These are phyloP conservation scores for Trichoderma sp. DNA, from an alignment of 2,329 filamentous ascomycete species.

Conservation along the genomic window DNA sequence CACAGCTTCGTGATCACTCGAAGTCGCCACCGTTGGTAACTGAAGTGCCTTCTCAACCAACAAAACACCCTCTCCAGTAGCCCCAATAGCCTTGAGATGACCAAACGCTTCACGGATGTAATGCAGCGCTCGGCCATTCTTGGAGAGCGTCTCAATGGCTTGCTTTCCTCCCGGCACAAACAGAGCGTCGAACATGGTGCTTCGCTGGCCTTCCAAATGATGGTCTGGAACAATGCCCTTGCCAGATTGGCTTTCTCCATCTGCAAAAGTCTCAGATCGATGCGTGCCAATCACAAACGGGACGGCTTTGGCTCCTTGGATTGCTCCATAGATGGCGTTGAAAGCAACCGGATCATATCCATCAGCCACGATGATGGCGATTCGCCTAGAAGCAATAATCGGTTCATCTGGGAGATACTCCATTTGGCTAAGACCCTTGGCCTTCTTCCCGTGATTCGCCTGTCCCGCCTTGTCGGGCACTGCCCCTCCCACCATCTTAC, in stretches of 20 bases:
- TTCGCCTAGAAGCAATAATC: constrained; percentile 68
- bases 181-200: constrained; percentile 77
- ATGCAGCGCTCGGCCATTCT: constrained; percentile 72
- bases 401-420: constrained; percentile 65
- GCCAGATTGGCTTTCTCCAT: constrained; percentile 40
- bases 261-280: constrained; percentile 59
- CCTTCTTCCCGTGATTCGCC: constrained; percentile 66
- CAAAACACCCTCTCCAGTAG: constrained; percentile 69
- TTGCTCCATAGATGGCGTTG: constrained; percentile 62
- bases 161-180: constrained; percentile 73
- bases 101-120: constrained; percentile 81
- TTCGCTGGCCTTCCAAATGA: constrained; percentile 77
- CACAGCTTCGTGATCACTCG: constrained; percentile 47
- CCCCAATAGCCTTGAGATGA: constrained; percentile 77
- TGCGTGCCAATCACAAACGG: constrained; percentile 73
- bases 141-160: constrained; percentile 61
- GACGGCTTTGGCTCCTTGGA: constrained; percentile 63
- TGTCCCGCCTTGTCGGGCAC: constrained; percentile 54
- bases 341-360: constrained; percentile 71
- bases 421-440: constrained; percentile 68
- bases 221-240: constrained; percentile 63
- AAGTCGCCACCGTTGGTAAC: constrained; percentile 44
- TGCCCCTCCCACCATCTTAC: constrained; percentile 67
- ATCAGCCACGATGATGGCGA: constrained; percentile 76
- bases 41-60: constrained; percentile 56